Percentiles rank a stretch among this genome's conserved stretches.
Evolutionary conservation across 805 yeast genomes (phyloP).

Genomic region (Candida berthetii): DNA sequence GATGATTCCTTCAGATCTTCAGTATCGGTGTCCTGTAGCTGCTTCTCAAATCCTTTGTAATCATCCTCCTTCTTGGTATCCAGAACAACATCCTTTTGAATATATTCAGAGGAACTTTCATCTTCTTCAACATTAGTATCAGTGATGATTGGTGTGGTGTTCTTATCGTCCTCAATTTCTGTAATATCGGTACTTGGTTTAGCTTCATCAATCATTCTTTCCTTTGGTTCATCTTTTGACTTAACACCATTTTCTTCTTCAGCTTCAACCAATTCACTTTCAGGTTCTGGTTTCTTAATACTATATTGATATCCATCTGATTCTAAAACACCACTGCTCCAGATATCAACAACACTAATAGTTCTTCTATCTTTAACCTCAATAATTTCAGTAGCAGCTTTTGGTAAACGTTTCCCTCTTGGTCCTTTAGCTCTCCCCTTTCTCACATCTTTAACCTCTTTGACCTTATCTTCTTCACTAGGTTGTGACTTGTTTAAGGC

Average conservation of each 20-base stretch:
- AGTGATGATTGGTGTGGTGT: conserved; percentile 1
- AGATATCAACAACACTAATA: conserved; percentile 12
- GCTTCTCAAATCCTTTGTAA: not conserved
- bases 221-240: not conserved
- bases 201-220: not conserved
- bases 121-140: not conserved
- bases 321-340: conserved; percentile 12
- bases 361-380: conserved; percentile 17
- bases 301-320: not conserved
- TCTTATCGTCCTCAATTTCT: not conserved
- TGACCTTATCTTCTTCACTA: conserved; percentile 2
- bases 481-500: conserved; percentile 7
- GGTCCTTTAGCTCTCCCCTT: conserved; percentile 66
- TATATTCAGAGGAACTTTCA: not conserved
- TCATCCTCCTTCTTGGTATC: not conserved
- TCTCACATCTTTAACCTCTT: conserved; percentile 26
- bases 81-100: not conserved
- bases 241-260: not conserved
- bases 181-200: not conserved
- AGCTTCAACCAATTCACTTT: not conserved
- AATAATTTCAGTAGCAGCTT: conserved; percentile 30
- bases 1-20: not conserved
- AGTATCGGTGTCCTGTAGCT: not conserved
- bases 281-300: not conserved
- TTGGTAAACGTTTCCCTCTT: conserved; percentile 64